A percentile compares a stretch with the other conserved stretches of the same genome.
Evolutionary conservation across 495 filamentous ascomycete species (phyloP).

Genomic region (Aspergillus indologenus): DNA sequence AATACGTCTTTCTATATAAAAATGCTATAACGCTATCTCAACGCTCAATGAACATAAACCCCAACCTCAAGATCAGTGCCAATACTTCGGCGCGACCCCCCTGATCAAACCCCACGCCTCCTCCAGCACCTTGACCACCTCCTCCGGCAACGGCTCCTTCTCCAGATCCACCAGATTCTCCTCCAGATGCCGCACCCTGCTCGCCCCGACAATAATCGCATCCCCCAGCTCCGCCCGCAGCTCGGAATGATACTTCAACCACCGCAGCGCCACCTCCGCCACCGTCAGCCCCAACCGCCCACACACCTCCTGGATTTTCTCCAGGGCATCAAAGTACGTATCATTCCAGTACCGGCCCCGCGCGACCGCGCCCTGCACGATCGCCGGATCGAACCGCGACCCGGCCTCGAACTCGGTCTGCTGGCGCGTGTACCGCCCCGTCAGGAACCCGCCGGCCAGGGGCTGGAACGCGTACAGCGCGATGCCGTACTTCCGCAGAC

Average conservation of each 20-base stretch:
- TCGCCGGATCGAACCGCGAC: conserved; percentile 35
- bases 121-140: conserved; percentile 22
- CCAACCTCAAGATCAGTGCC: conserved; percentile 16
- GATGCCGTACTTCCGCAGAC: conserved; percentile 44
- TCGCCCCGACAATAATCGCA: conserved; percentile 43
- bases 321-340: conserved; percentile 42
- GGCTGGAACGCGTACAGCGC: conserved; percentile 49
- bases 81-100: conserved; percentile 16
- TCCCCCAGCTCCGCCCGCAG: conserved; percentile 30
- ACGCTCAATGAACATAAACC: no score
- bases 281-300: conserved; percentile 27
- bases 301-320: conserved; percentile 25
- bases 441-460: conserved; percentile 49
- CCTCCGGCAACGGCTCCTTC: conserved; percentile 37
- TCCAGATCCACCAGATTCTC: conserved; percentile 36
- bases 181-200: conserved; percentile 32
- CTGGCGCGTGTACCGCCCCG: conserved; percentile 24
- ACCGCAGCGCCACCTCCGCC: conserved; percentile 38
- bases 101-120: conserved; percentile 14
- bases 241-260: conserved; percentile 35
- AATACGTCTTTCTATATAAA: no score
- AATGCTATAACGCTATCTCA: background rate
- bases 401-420: conserved; percentile 36
- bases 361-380: conserved; percentile 37
- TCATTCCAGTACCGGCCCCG: conserved; percentile 46